A percentile compares a stretch with the other conserved stretches of the same genome.
These are phyloP conservation scores for Fusarium lateritium DNA, from an alignment of 2,329 filamentous ascomycete genomes.

Conservation along the genomic window DNA sequence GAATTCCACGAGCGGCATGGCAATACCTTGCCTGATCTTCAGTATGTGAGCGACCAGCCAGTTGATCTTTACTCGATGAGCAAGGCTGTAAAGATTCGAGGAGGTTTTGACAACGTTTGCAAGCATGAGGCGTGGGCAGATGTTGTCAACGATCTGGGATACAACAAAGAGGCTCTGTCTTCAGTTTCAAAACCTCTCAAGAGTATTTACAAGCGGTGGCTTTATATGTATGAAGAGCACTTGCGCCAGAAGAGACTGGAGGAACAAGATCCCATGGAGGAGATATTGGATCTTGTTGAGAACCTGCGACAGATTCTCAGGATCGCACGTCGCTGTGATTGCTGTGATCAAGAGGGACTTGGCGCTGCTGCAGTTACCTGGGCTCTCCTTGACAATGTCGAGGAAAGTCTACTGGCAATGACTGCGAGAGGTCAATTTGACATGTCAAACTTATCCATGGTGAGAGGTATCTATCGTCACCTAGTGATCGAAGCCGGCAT, in stretches of 20 bases:
- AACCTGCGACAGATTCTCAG: background rate
- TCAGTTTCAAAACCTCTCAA: background rate
- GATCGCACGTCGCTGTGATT: background rate
- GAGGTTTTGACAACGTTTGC: constrained; percentile 4
- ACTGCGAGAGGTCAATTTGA: background rate
- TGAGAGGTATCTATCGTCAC: constrained; percentile 10
- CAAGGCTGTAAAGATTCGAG: constrained; percentile 6
- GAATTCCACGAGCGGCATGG: background rate
- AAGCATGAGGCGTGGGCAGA: background rate
- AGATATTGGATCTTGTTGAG: background rate
- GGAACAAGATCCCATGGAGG: background rate
- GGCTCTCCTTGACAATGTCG: constrained; percentile 4
- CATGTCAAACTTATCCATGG: background rate
- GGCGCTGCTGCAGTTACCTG: background rate
- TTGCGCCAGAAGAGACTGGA: background rate
- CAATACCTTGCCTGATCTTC: background rate
- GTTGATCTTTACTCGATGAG: background rate
- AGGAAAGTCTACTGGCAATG: background rate
- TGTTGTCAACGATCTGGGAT: background rate
- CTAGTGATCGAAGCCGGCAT: constrained; percentile 13
- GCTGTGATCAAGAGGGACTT: background rate
- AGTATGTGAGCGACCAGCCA: background rate
- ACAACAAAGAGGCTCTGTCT: background rate
- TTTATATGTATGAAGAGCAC: constrained; percentile 4
- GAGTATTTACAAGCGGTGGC: background rate